These are phyloP conservation scores for Metarhizium guizhouense DNA, from an alignment of 2,329 filamentous ascomycete genomes.

Conservation along the genomic window DNA sequence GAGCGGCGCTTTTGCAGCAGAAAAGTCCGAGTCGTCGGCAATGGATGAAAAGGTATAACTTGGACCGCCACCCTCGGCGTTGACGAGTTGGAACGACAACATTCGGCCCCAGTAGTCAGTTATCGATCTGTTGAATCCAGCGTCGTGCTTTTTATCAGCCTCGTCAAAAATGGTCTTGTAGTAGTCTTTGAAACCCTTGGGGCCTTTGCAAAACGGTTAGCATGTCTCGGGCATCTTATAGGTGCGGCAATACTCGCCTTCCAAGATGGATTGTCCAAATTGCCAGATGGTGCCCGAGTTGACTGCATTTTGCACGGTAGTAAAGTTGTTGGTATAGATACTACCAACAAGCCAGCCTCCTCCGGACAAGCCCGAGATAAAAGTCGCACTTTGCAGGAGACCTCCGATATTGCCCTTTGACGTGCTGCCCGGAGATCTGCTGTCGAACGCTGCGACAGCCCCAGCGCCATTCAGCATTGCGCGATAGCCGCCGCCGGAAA, in stretches of 20 bases:
- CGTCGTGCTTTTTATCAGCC: conserved; percentile 27
- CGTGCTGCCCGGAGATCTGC: conserved; percentile 44
- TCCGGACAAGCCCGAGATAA: conserved; percentile 71
- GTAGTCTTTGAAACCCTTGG: conserved; percentile 27
- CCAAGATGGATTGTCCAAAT: conserved; percentile 30
- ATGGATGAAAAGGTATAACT: conserved; percentile 72
- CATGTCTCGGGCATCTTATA: neutral
- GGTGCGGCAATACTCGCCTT: conserved; percentile 15
- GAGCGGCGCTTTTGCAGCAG: conserved; percentile 32
- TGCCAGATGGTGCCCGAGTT: conserved; percentile 29
- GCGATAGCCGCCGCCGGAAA: conserved; percentile 78
- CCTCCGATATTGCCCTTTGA: conserved; percentile 63
- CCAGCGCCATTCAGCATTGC: conserved; percentile 78
- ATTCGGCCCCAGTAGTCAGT: conserved; percentile 87
- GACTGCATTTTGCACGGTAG: conserved; percentile 37
- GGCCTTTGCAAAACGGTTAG: conserved; percentile 14
- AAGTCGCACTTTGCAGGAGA: conserved; percentile 71
- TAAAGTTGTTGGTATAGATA: conserved; percentile 76
- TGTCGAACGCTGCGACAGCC: conserved; percentile 70
- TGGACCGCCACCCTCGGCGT: conserved; percentile 63
- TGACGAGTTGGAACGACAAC: conserved; percentile 77
- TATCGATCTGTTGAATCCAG: conserved; percentile 49
- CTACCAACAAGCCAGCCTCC: conserved; percentile 81
- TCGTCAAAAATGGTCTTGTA: conserved; percentile 26
- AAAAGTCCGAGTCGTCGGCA: conserved; percentile 33